A percentile compares a stretch with the other conserved stretches of the same genome.
phyloP scores from a whole-genome alignment of 306 rosid genomes.

The Luffa acutangula region DNA sequence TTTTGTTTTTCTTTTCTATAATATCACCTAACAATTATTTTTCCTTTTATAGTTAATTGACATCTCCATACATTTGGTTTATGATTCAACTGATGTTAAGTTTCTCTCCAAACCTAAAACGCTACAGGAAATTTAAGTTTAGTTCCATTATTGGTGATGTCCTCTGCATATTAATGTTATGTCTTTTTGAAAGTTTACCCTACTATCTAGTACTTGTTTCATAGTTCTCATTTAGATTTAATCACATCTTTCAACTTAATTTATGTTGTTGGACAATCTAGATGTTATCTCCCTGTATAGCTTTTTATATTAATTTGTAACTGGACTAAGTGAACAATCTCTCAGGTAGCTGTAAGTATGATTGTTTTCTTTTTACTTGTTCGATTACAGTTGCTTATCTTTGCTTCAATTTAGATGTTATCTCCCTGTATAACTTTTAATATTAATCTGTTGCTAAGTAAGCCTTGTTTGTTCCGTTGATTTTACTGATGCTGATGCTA shows the following conservation, averaged over 20 bases:
- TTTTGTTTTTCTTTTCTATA: neutral
- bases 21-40: neutral
- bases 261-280: neutral
- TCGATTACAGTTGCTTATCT: neutral
- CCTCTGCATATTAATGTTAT: neutral
- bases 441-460: neutral
- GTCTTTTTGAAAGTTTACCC: neutral
- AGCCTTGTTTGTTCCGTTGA: neutral
- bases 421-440: neutral
- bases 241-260: neutral
- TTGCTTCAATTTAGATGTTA: neutral
- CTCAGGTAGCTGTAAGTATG: conserved; percentile 58
- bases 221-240: neutral
- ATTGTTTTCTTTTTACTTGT: neutral
- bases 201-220: neutral
- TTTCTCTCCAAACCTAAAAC: neutral
- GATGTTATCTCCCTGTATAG: too few species aligned
- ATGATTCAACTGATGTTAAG: neutral
- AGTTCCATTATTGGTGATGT: neutral
- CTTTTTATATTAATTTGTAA: too few species aligned
- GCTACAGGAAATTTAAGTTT: neutral
- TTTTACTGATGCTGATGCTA: neutral
- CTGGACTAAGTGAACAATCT: conserved; percentile 63
- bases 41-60: neutral
- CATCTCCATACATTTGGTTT: neutral